These are phyloP conservation scores for Forsythia viridissima DNA, from an alignment of 257 asterid genomes.

Conservation along the genomic window DNA sequence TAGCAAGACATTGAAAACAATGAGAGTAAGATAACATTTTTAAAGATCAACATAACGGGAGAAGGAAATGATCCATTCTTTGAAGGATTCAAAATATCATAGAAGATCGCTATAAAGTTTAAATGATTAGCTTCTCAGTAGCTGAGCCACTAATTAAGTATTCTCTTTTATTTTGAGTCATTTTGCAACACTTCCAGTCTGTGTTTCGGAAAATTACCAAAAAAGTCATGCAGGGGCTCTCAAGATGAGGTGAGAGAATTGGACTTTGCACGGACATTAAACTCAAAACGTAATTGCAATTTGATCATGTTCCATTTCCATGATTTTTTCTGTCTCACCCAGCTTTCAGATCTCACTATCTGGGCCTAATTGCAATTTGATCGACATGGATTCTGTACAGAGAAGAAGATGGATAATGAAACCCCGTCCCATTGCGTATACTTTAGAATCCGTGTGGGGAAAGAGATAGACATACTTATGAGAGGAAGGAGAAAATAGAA, in stretches of 20 bases:
- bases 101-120: background rate
- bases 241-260: no score
- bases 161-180: background rate
- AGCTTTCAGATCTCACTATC: background rate
- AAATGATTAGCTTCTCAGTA: constrained; percentile 13
- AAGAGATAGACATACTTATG: background rate
- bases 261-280: background rate
- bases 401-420: background rate
- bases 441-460: background rate
- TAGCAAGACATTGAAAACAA: constrained; percentile 5
- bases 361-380: background rate
- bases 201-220: no score
- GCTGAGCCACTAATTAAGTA: constrained; percentile 15
- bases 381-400: background rate
- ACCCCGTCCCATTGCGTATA: background rate
- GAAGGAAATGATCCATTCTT: constrained; percentile 3
- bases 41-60: constrained; percentile 2
- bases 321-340: background rate
- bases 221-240: no score
- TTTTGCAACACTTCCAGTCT: background rate
- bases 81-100: constrained; percentile 8
- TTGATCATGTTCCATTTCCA: background rate
- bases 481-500: background rate
- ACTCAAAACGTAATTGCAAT: background rate
- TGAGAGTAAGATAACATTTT: constrained; percentile 11